Evolutionary conservation across 2,329 filamentous ascomycete species (phyloP), one percentile per base, ranked within the genome.

Genomic region (Dactylellina drechsleri): DNA sequence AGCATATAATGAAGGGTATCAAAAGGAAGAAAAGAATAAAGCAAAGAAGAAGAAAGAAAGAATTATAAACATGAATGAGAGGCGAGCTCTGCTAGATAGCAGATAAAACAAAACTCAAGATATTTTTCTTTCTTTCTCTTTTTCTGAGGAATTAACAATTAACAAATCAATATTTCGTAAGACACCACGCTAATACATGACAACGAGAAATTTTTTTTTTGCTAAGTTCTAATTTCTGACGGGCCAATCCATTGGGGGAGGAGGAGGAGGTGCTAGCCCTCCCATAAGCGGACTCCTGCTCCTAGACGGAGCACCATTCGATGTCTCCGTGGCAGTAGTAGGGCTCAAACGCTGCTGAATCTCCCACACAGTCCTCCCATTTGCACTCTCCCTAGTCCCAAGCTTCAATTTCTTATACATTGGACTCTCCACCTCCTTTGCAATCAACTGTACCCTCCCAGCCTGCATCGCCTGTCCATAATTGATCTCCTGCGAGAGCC

Each of bases 291-390:
- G 56, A 28, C 62, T 45, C 43, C 71, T 49, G 23, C 52, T 62
- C 26, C 61, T 59, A 8, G 70, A 66, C 43, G 58, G 66, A 15
- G 36, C 26, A 53, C 18, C 31, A 15, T 58, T 65, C 16, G 59
- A 40, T 12, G 57, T 60, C 13, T 76, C 64, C 20, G 59, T 66
- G 15, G 58, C 43, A 26, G 58, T 40, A 16, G 58, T 52, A 31
- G 58, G 36, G 12, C 50, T 71, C 54, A 66, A 50, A 43, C 36
- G 65, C 23, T 45, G 56, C 28, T 74, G 73, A 40, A 78, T 76
- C 62, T 78, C 73, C 78, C 77, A 78, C 23, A 76, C 52, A 4
- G 72, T 76, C 26, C 76, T 64, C 12, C 77, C 78, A 66, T 78
- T 78, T 10, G 75, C 65, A 16, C 76, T 76, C 20, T 75, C 75